Evolutionary conservation across 305 asterid genomes (phyloP).

Genomic region (Fraxinus ornus): DNA sequence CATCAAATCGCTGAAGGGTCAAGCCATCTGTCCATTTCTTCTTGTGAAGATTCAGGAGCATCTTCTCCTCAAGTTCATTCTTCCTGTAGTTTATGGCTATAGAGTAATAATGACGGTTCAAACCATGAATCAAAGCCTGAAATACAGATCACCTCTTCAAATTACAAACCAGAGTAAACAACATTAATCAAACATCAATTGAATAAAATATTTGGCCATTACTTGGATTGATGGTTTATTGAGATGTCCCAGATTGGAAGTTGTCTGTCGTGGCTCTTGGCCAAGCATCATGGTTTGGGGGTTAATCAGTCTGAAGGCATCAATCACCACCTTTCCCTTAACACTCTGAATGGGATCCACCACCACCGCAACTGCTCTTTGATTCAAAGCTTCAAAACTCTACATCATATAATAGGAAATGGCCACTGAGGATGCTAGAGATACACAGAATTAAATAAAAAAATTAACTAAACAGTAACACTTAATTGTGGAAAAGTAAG

Average conservation of each 20-base stretch:
- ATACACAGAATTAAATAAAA: not conserved
- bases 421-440: constrained; percentile 4
- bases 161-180: constrained; percentile 22
- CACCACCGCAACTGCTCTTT: constrained; percentile 97
- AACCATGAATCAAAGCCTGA: constrained; percentile 95
- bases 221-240: constrained; percentile 98
- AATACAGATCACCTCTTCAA: constrained; percentile 21
- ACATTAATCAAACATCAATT: not conserved
- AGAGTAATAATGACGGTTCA: constrained; percentile 94
- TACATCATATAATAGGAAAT: constrained; percentile 34
- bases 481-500: not conserved
- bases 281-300: constrained; percentile 99
- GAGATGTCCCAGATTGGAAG: constrained; percentile 94
- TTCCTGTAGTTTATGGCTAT: constrained; percentile 95
- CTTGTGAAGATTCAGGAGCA: constrained; percentile 95
- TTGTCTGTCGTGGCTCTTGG: constrained; percentile 97
- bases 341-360: constrained; percentile 99
- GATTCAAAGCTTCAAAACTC: constrained; percentile 99
- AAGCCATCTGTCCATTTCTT: constrained; percentile 97
- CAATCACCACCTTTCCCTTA: constrained; percentile 97
- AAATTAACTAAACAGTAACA: not conserved
- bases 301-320: constrained; percentile 89
- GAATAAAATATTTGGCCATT: constrained; percentile 6
- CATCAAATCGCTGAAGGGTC: constrained; percentile 81
- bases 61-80: constrained; percentile 98